Evolutionary conservation across 768 basidiomycete genomes (phyloP).

Genomic region (Steccherinum ochraceum): DNA sequence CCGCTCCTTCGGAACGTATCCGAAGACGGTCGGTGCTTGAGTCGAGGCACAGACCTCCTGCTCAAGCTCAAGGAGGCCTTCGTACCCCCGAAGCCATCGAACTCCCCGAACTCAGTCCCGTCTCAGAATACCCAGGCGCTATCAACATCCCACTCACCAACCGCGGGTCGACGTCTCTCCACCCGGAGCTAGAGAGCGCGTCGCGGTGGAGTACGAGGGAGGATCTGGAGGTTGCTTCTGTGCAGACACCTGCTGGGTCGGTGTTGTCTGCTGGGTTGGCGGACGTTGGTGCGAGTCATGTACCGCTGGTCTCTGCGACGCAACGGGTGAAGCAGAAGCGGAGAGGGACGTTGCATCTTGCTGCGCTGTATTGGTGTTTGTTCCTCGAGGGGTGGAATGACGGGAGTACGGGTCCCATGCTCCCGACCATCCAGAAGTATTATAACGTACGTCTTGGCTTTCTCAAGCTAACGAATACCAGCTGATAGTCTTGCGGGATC

Average conservation of each 20-base stretch:
- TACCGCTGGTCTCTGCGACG: slow-evolving; percentile 15
- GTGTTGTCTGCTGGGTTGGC: background rate
- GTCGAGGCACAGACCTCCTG: background rate
- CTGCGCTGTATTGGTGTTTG: slow-evolving; percentile 48
- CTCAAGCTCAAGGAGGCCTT: slow-evolving; percentile 5
- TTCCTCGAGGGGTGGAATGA: slow-evolving; percentile 76
- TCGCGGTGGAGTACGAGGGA: background rate
- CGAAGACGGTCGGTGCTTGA: slow-evolving; percentile 16
- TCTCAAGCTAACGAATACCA: background rate
- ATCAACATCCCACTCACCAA: background rate
- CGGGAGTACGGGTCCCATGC: slow-evolving; percentile 63
- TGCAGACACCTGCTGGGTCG: background rate
- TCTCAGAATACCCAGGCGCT: background rate
- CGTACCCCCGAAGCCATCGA: slow-evolving; percentile 14
- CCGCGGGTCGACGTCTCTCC: background rate
- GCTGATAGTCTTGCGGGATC: background rate
- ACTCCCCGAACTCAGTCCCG: slow-evolving; percentile 8
- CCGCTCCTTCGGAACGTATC: slow-evolving; percentile 13
- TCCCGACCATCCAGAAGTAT: slow-evolving; percentile 63
- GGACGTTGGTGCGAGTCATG: slow-evolving; percentile 9
- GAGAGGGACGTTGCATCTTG: slow-evolving; percentile 37
- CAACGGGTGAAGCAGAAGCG: slow-evolving; percentile 10
- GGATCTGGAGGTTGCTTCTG: slow-evolving; percentile 8
- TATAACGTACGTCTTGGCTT: slow-evolving; percentile 30
- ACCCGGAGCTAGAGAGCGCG: background rate